Percentiles rank a stretch among this genome's conserved stretches.
Conservation (phyloP, 148 eudicot species). For the Camellia lanceoleosa region DNA sequence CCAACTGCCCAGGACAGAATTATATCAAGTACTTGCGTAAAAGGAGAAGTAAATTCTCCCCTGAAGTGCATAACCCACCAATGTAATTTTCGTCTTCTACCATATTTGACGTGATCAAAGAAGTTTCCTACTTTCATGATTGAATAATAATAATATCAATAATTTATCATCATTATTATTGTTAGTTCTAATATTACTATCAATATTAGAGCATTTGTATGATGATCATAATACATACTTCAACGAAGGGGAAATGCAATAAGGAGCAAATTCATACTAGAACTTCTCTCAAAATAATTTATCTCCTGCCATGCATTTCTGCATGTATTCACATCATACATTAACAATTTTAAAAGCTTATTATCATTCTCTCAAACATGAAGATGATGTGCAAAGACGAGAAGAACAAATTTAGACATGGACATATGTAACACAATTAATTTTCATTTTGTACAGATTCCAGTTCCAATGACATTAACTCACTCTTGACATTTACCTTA, state of each 20-base stretch:
- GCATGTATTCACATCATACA: neutral
- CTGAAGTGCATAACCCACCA: no score
- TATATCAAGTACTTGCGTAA: no score
- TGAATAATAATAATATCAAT: neutral
- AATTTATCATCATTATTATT: neutral
- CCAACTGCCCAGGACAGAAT: no score
- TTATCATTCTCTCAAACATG: neutral
- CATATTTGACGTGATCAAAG: no score
- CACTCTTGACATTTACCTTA: constrained; percentile 32
- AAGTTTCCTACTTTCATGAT: no score
- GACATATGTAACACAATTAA: neutral
- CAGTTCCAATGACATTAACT: constrained; percentile 7
- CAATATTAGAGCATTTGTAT: neutral
- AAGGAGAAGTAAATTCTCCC: no score
- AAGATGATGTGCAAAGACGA: neutral
- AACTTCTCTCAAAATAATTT: neutral
- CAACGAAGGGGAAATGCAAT: neutral
- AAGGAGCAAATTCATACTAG: neutral
- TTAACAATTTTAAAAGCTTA: neutral
- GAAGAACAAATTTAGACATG: neutral
- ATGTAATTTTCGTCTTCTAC: no score
- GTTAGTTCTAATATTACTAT: neutral
- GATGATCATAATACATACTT: neutral
- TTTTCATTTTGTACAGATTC: neutral
- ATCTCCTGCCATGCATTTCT: neutral